phyloP scores from a whole-genome alignment of 352 stramenopile species.

The Pythium grandisporangium region DNA sequence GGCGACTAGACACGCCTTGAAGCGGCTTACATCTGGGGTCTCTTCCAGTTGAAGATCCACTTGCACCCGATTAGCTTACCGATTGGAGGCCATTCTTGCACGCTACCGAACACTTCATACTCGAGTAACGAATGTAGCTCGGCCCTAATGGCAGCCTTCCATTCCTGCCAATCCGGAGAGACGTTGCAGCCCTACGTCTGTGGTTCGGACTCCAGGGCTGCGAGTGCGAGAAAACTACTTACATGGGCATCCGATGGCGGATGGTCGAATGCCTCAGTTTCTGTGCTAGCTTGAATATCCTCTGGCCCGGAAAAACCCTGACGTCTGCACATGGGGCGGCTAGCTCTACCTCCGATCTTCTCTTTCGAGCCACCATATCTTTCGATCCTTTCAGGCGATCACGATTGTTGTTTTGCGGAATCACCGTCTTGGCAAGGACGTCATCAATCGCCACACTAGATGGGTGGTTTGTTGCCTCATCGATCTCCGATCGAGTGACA shows the following conservation, averaged over 20 bases:
- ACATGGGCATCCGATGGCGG: conserved; percentile 3
- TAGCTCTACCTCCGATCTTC: conserved; percentile 5
- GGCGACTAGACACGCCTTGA: conserved; percentile 8
- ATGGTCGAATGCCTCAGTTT: background rate
- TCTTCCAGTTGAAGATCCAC: conserved; percentile 7
- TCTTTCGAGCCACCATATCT: conserved; percentile 1
- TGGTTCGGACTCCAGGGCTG: conserved; percentile 2
- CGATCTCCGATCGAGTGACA: conserved; percentile 5
- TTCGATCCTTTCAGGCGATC: conserved; percentile 7
- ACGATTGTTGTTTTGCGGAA: conserved; percentile 1
- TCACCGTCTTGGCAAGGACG: background rate
- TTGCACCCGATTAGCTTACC: conserved; percentile 7
- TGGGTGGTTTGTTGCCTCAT: conserved; percentile 7
- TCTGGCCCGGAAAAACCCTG: no score
- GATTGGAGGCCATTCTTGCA: conserved; percentile 6
- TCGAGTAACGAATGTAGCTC: conserved; percentile 6
- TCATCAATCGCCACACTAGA: conserved; percentile 3
- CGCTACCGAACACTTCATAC: conserved; percentile 8
- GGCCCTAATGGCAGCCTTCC: conserved; percentile 5
- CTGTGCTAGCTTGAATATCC: no score
- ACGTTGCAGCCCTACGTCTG: conserved; percentile 5
- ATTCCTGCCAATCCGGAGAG: conserved; percentile 3
- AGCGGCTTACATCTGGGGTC: conserved; percentile 3
- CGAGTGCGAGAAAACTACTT: conserved; percentile 3
- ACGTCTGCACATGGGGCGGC: background rate